Percentiles rank a stretch among this genome's conserved stretches.
Conservation (phyloP, 352 stramenopile genomes). For the Phytophthora fragariae region DNA sequence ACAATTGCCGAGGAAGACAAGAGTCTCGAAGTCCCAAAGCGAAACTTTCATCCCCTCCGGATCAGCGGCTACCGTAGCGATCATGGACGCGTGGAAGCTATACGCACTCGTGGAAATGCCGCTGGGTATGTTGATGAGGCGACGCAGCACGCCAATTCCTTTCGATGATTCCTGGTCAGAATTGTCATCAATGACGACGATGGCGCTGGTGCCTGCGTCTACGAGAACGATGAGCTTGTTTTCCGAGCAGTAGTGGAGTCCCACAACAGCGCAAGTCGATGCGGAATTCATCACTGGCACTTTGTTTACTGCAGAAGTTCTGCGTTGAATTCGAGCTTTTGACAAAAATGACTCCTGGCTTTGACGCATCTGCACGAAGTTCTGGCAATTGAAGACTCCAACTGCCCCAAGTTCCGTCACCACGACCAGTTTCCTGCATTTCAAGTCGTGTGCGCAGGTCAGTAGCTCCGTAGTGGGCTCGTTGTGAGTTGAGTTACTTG, state of each 20-base stretch:
- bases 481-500: conserved; percentile 9
- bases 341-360: conserved; percentile 62
- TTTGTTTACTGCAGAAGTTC: conserved; percentile 5
- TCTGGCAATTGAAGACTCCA: conserved; percentile 78
- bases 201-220: conserved; percentile 52
- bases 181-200: conserved; percentile 77
- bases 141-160: conserved; percentile 60
- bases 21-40: conserved; percentile 85
- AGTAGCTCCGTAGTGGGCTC: conserved; percentile 55
- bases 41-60: conserved; percentile 44
- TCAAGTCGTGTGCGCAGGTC: conserved; percentile 57
- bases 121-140: conserved; percentile 65
- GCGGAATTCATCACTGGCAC: conserved; percentile 20
- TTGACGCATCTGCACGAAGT: conserved; percentile 76
- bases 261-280: conserved; percentile 55
- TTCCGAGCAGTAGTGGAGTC: conserved; percentile 76
- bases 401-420: conserved; percentile 64
- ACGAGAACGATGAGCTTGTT: conserved; percentile 77
- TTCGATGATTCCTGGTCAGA: conserved; percentile 54
- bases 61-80: conserved; percentile 64
- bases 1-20: conserved; percentile 54
- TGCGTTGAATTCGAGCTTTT: not conserved
- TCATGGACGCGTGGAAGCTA: conserved; percentile 68
- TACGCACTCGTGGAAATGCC: conserved; percentile 67
- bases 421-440: conserved; percentile 70